A percentile compares a stretch with the other conserved stretches of the same genome.
These are phyloP conservation scores for Xylaria grammica DNA, from an alignment of 495 filamentous ascomycete species.

Conservation along the genomic window DNA sequence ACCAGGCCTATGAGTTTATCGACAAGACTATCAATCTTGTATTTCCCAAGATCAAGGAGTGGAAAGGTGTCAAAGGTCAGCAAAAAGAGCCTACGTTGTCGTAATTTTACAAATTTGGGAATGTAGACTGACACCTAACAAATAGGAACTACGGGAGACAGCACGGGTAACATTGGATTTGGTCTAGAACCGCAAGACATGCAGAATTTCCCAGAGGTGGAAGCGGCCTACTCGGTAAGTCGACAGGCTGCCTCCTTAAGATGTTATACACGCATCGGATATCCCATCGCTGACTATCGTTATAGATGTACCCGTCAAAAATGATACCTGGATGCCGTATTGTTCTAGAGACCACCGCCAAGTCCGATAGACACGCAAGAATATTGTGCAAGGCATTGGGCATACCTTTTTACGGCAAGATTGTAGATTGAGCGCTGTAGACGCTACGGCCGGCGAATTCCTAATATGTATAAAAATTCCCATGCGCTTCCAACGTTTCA, in stretches of 20 bases:
- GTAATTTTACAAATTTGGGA: neutral
- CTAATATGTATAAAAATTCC: neutral
- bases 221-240: slow-evolving; percentile 90
- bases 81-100: slow-evolving; percentile 35
- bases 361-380: slow-evolving; percentile 87
- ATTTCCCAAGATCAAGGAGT: slow-evolving; percentile 93
- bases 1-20: slow-evolving; percentile 87
- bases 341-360: slow-evolving; percentile 85
- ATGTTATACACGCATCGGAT: slow-evolving; percentile 27
- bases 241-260: slow-evolving; percentile 23
- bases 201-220: slow-evolving; percentile 87
- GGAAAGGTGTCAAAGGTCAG: slow-evolving; percentile 75
- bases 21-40: slow-evolving; percentile 86
- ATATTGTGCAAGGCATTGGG: slow-evolving; percentile 82
- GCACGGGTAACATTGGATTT: slow-evolving; percentile 83
- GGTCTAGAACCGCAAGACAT: slow-evolving; percentile 75
- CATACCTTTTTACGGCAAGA: slow-evolving; percentile 81
- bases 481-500: neutral
- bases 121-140: slow-evolving; percentile 11
- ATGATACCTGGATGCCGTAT: slow-evolving; percentile 94
- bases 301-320: slow-evolving; percentile 76
- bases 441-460: neutral
- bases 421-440: slow-evolving; percentile 38
- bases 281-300: slow-evolving; percentile 20
- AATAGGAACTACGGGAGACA: slow-evolving; percentile 69